Evolutionary conservation across 179 eudicot genomes (phyloP).

Genomic region (Beta lomatogona): DNA sequence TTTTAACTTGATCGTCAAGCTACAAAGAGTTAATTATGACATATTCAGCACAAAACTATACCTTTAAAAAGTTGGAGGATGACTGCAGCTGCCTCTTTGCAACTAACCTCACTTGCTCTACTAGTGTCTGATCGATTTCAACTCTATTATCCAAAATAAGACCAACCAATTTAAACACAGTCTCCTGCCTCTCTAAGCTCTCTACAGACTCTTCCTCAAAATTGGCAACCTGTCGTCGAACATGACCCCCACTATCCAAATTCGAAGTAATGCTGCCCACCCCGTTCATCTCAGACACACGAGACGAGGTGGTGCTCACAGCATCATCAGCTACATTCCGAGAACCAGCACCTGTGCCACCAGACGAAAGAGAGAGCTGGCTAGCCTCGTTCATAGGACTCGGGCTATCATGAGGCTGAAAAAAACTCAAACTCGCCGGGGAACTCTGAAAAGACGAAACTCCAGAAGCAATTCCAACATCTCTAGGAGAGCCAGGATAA

Average conservation of each 20-base stretch:
- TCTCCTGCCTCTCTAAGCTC: conserved; percentile 78
- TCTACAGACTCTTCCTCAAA: conserved; percentile 87
- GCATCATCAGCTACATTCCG: conserved; percentile 50
- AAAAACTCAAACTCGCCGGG: conserved; percentile 51
- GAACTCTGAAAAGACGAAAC: conserved; percentile 75
- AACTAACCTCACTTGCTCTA: conserved; percentile 72
- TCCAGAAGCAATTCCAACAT: conserved; percentile 32
- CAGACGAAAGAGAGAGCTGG: conserved; percentile 59
- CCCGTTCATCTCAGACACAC: conserved; percentile 59
- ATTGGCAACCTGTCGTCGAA: conserved; percentile 41
- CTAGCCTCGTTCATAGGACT: conserved; percentile 52
- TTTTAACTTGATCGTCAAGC: background rate
- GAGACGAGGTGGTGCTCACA: conserved; percentile 44
- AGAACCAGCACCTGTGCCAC: conserved; percentile 40
- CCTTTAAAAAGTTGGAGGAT: conserved; percentile 75
- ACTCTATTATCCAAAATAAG: conserved; percentile 58
- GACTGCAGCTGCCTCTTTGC: conserved; percentile 77
- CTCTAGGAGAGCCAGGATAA: conserved; percentile 50
- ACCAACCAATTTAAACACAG: conserved; percentile 66
- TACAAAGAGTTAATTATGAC: background rate
- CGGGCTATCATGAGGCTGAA: conserved; percentile 44
- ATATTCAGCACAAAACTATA: conserved; percentile 23
- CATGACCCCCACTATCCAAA: conserved; percentile 38
- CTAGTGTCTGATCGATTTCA: conserved; percentile 50
- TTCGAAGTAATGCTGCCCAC: conserved; percentile 36